Evolutionary conservation across 1,139 yeast species (phyloP), one percentile per base, ranked within the genome.

Genomic region (Geotrichum restrictum): DNA sequence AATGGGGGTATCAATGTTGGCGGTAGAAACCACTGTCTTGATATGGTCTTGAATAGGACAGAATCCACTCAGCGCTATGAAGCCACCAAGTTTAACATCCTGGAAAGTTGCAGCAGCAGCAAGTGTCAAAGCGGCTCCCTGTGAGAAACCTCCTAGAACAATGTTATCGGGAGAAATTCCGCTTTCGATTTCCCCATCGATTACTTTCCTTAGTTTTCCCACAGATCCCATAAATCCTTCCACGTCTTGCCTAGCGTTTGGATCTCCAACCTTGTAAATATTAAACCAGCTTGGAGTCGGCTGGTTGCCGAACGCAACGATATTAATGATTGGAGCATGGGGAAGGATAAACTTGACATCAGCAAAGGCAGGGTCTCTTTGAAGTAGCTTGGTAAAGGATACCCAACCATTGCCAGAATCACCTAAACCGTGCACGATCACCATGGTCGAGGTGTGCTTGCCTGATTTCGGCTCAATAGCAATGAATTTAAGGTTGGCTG

Each of bases 381-480:
- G 49, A n/a, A 38, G 31, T 10, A 29, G 29, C 21, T 27, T 19
- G 10, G 49, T 24, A 31, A 46, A 38, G 18, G 31, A 7, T 36
- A 79, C 73, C 95, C 95, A 88, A 1, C 96, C 96, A 22, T 76
- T 73, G 7, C 95, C 96, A 1, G 85, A 67, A 65, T 88, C 96
- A 14, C 96, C 96, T 24, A 89, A 72, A 0, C 97, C 96, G 64
- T 89, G 97, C 53, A 86, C 61, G 56, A 88, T 76, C 22, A 88
- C 85, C 31, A 88, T 69, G 1, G 91, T 82, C 0, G 86, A 81
- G 2, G 79, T 70, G 16, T 82, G 63, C 21, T 16, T 11, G 27
- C 49, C 49, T 13, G 39, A 40, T 29, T 40, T 21, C 14, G 48
- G 48, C n/a, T 21, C 48, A 34, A 45, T 22, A 14, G 14, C 13